phyloP scores from a whole-genome alignment of 2,329 filamentous ascomycete species.

The Cadophora gregata region DNA sequence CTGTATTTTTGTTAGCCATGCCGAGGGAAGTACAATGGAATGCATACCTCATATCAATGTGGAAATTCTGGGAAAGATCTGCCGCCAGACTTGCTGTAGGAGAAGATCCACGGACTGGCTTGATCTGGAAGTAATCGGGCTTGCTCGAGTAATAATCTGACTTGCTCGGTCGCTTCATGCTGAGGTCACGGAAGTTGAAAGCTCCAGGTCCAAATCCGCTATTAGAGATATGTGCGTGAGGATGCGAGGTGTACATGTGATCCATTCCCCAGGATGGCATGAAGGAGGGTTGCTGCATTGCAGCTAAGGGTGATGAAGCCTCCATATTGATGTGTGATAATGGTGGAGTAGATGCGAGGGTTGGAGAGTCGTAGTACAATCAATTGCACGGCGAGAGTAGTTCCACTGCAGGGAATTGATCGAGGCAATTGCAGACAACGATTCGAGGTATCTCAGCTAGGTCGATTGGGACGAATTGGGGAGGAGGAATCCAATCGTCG shows the following conservation, averaged over 20 bases:
- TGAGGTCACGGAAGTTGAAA: slow-evolving; percentile 79
- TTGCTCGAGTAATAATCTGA: slow-evolving; percentile 84
- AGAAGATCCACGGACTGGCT: slow-evolving; percentile 81
- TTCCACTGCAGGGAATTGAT: slow-evolving; percentile 33
- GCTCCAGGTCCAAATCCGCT: slow-evolving; percentile 64
- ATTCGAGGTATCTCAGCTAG: slow-evolving; percentile 17
- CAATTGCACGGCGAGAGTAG: slow-evolving; percentile 27
- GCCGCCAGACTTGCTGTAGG: slow-evolving; percentile 90
- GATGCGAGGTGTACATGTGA: slow-evolving; percentile 59
- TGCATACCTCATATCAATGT: slow-evolving; percentile 88
- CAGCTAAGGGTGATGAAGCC: slow-evolving; percentile 90
- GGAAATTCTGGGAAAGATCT: slow-evolving; percentile 96
- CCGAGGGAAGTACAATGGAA: slow-evolving; percentile 14
- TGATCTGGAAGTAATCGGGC: slow-evolving; percentile 83
- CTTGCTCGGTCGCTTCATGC: slow-evolving; percentile 70
- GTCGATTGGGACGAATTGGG: slow-evolving; percentile 16
- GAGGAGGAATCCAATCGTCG: slow-evolving; percentile 20
- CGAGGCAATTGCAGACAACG: slow-evolving; percentile 29
- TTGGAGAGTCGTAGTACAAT: slow-evolving; percentile 21
- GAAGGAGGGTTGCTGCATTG: slow-evolving; percentile 80
- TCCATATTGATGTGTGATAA: slow-evolving; percentile 67
- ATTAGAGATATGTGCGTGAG: slow-evolving; percentile 53
- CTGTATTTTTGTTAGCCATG: slow-evolving; percentile 52
- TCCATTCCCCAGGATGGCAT: slow-evolving; percentile 63
- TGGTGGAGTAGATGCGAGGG: slow-evolving; percentile 18